Percentiles rank a stretch among this genome's conserved stretches.
phyloP scores from a whole-genome alignment of 2,329 filamentous ascomycete genomes.

The Knoxdaviesia capensis region DNA sequence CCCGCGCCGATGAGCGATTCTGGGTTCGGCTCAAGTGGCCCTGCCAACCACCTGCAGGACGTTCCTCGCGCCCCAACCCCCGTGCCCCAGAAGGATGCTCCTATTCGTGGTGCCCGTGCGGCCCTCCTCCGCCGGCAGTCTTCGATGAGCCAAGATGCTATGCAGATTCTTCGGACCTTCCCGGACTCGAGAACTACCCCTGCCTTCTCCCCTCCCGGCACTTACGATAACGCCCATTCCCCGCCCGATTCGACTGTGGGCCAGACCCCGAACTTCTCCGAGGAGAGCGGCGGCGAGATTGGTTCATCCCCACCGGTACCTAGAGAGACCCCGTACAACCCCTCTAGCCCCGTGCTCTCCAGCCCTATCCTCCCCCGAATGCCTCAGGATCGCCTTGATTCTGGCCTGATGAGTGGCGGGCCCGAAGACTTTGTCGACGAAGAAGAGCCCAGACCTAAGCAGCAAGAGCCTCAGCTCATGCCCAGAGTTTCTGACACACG shows the following conservation, averaged over 20 bases:
- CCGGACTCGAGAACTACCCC: too few species aligned
- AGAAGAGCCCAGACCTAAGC: slow-evolving; percentile 11
- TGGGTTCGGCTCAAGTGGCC: too few species aligned
- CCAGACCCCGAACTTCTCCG: slow-evolving; percentile 17
- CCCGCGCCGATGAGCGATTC: slow-evolving; percentile 6
- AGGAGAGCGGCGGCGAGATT: slow-evolving; percentile 59
- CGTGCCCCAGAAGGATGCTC: slow-evolving; percentile 29
- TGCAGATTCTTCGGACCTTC: too few species aligned
- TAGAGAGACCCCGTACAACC: slow-evolving; percentile 32
- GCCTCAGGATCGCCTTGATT: slow-evolving; percentile 46
- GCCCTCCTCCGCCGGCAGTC: slow-evolving; percentile 36
- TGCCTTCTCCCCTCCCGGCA: slow-evolving; percentile 18
- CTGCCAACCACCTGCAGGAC: slow-evolving; percentile 41
- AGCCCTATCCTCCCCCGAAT: slow-evolving; percentile 58
- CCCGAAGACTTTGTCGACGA: slow-evolving; percentile 51
- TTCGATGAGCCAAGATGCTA: slow-evolving; percentile 27
- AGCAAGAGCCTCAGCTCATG: too few species aligned
- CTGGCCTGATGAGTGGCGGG: slow-evolving; percentile 70
- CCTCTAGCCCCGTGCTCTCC: slow-evolving; percentile 47
- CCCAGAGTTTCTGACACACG: too few species aligned
- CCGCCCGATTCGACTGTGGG: slow-evolving; percentile 27
- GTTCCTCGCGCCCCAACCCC: slow-evolving; percentile 62
- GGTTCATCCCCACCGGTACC: slow-evolving; percentile 79
- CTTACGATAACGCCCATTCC: slow-evolving; percentile 25
- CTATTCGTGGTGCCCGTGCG: slow-evolving; percentile 13